A percentile compares a stretch with the other conserved stretches of the same genome.
These are phyloP conservation scores for Piromyces sp. DNA, from an alignment of 192 early-diverging fungal genomes.

Conservation along the genomic window DNA sequence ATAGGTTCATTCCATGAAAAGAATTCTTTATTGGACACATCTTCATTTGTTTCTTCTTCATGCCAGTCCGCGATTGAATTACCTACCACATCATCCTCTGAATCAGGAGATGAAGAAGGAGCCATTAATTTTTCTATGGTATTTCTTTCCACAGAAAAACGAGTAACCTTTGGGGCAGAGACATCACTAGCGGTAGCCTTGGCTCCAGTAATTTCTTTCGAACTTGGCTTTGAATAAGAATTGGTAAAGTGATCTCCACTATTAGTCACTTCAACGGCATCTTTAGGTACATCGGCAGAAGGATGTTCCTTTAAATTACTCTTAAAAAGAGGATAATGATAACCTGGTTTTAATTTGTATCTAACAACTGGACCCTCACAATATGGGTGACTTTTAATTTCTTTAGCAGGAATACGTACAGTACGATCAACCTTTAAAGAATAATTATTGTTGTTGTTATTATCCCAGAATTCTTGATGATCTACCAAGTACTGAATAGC, in stretches of 20 bases:
- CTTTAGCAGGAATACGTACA: neutral
- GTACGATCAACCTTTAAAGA: neutral
- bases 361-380: neutral
- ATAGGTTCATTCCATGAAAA: neutral
- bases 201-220: no score
- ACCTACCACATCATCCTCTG: no score
- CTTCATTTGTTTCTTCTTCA: neutral
- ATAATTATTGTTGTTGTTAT: neutral
- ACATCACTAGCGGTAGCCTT: no score
- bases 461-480: neutral
- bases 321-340: neutral
- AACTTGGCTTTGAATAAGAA: no score
- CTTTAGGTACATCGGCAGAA: neutral
- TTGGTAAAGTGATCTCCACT: no score
- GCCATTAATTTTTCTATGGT: no score
- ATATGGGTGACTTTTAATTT: neutral
- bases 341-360: neutral
- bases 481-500: neutral
- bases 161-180: no score
- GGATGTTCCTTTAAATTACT: neutral
- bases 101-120: no score
- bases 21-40: neutral
- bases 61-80: no score
- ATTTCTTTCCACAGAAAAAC: no score
- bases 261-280: no score